These are phyloP conservation scores for Stylosanthes scabra DNA, from an alignment of 331 rosid genomes.

Conservation along the genomic window DNA sequence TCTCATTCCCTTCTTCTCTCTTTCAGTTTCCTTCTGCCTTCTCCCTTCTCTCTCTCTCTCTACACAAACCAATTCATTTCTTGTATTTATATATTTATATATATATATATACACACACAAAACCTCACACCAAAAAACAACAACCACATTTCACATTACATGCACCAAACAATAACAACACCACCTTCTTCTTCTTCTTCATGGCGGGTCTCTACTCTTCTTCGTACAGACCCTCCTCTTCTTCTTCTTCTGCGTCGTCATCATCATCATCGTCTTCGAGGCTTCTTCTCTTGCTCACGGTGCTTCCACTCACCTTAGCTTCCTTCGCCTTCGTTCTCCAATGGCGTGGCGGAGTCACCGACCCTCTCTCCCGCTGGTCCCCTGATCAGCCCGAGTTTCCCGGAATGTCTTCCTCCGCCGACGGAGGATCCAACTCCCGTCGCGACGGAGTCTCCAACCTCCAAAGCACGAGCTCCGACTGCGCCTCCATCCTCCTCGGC, in stretches of 20 bases:
- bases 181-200: constrained; percentile 38
- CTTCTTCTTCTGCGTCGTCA: constrained; percentile 36
- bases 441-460: constrained; percentile 20
- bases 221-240: constrained; percentile 48
- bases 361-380: constrained; percentile 78
- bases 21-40: neutral
- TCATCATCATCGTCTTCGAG: constrained; percentile 50
- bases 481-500: constrained; percentile 60
- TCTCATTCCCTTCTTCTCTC: constrained; percentile 3
- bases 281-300: constrained; percentile 64
- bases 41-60: neutral
- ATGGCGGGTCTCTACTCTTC: constrained; percentile 84
- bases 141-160: constrained; percentile 8
- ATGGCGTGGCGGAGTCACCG: constrained; percentile 94
- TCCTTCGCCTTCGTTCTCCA: constrained; percentile 86
- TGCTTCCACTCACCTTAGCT: constrained; percentile 80
- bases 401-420: constrained; percentile 52
- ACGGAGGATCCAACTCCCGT: constrained; percentile 17
- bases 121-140: neutral
- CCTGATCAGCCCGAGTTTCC: constrained; percentile 76
- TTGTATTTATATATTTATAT: neutral
- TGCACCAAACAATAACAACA: constrained; percentile 34
- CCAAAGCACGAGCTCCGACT: constrained; percentile 49
- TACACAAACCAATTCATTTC: neutral
- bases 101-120: neutral